Evolutionary conservation across 768 basidiomycete genomes (phyloP), one percentile per base, ranked within the genome.

Genomic region (Gymnopilus junonius): DNA sequence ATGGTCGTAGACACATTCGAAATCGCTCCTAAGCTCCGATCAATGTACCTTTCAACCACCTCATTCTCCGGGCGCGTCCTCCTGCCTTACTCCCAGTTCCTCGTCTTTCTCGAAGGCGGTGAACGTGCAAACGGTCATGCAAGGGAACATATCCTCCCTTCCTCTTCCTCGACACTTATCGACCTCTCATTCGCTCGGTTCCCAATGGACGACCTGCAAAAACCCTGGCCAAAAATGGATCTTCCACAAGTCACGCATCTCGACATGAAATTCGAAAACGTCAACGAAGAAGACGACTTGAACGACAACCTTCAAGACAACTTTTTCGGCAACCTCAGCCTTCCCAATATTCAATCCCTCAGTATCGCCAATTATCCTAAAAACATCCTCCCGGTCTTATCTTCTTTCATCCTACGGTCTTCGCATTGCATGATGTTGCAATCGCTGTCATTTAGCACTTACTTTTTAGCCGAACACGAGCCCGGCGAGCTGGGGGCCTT

Each of bases 341-440:
- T 60, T 11, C 65, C 65, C 14, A 11, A 37, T 5, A 35, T 66
- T 8, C 29, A 56, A 10, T n/a, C 23, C 25, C 56, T 62, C 55
- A 51, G 25, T n/a, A 58, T 66, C 37, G 58, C 45, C 17, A 59
- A 62, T n/a, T 66, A 62, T 21, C 65, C 61, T 20, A 58, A 32
- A 34, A 51, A 62, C 45, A 6, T 60, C n/a, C 27, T 66, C 10
- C 61, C 65, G 1, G 40, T 51, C 14, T 29, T 66, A 1, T 59
- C 43, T 8, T 51, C 61, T 8, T n/a, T 66, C 14, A 54, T 66
- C n/a, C 4, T 42, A 15, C 65, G 61, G 11, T 62, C 61, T 37
- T 54, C 48, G 31, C 48, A 37, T 8, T 56, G 45, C 3, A 45
- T 46, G 3, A 27, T 25, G 4, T 31, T 66, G 32, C 58, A 60